A percentile compares a stretch with the other conserved stretches of the same genome.
Conservation (phyloP, 805 yeast genomes). For the Ogataea nakhonphanomensis region DNA sequence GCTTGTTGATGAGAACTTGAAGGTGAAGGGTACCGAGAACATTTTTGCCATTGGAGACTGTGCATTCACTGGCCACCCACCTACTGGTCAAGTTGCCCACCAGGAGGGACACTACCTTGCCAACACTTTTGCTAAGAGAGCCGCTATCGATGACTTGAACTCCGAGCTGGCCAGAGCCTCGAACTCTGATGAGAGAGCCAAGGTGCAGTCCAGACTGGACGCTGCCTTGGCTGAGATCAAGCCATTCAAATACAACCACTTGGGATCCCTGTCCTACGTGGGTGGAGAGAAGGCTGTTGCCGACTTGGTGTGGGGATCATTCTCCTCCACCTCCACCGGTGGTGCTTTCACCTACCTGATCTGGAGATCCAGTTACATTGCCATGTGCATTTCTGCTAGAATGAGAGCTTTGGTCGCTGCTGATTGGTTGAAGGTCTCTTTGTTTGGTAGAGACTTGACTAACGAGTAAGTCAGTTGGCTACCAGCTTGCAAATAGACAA, state of each 20-base stretch:
- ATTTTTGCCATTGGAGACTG: slow-evolving; percentile 54
- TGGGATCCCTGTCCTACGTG: slow-evolving; percentile 54
- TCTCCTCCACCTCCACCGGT: slow-evolving; percentile 45
- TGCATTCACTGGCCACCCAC: slow-evolving; percentile 53
- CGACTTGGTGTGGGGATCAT: slow-evolving; percentile 54
- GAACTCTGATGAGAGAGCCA: slow-evolving; percentile 37
- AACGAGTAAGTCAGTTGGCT: slow-evolving; percentile 36
- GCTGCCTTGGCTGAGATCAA: slow-evolving; percentile 30
- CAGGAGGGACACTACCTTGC: slow-evolving; percentile 52
- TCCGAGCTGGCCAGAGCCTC: slow-evolving; percentile 38
- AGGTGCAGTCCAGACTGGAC: slow-evolving; percentile 40
- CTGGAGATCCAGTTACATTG: slow-evolving; percentile 54
- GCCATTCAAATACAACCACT: slow-evolving; percentile 45
- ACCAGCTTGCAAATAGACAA: slow-evolving; percentile 5
- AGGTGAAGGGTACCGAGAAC: slow-evolving; percentile 47
- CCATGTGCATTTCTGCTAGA: slow-evolving; percentile 53
- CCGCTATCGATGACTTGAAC: slow-evolving; percentile 41
- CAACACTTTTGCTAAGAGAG: slow-evolving; percentile 39
- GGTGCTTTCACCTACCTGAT: slow-evolving; percentile 52
- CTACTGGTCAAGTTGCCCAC: slow-evolving; percentile 58
- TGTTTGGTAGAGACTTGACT: slow-evolving; percentile 54
- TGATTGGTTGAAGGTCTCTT: slow-evolving; percentile 50
- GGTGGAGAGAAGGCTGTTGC: slow-evolving; percentile 58
- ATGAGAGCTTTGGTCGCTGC: slow-evolving; percentile 49
- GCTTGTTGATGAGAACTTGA: slow-evolving; percentile 45